Conservation (phyloP, 2,329 filamentous ascomycete genomes). For the Claviceps arundinis region DNA sequence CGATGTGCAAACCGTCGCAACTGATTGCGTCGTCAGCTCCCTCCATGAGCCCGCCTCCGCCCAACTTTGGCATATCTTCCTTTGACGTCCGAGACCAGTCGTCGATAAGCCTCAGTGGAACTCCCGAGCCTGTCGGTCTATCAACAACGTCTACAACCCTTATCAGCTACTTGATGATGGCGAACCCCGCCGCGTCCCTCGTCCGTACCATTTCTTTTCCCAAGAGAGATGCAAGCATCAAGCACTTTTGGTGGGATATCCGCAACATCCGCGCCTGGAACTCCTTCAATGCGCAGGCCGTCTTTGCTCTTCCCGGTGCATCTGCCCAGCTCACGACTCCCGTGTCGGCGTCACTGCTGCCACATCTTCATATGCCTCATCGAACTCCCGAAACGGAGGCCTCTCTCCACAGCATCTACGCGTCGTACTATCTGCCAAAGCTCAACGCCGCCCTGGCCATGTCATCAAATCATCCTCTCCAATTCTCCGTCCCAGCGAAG, state of each 20-base stretch:
- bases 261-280: constrained; percentile 77
- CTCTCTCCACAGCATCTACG: constrained; percentile 62
- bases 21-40: constrained; percentile 15
- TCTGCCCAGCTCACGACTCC: constrained; percentile 58
- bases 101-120: constrained; percentile 26
- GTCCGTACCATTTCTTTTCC: constrained; percentile 66
- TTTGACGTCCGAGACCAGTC: constrained; percentile 34
- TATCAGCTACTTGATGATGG: constrained; percentile 60
- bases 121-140: constrained; percentile 25
- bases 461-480: constrained; percentile 53
- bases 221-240: constrained; percentile 52
- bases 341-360: constrained; percentile 48
- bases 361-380: constrained; percentile 40
- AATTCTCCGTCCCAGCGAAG: constrained; percentile 30
- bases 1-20: constrained; percentile 70
- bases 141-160: constrained; percentile 49
- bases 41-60: constrained; percentile 7
- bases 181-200: constrained; percentile 72
- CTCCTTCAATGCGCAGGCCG: constrained; percentile 59
- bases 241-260: constrained; percentile 93
- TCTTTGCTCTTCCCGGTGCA: constrained; percentile 61
- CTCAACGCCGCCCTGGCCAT: constrained; percentile 73
- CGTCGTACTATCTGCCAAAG: constrained; percentile 69
- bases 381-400: constrained; percentile 67
- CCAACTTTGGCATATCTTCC: constrained; percentile 31